Percentiles rank a stretch among this genome's conserved stretches.
These are phyloP conservation scores for Pisolithus orientalis DNA, from an alignment of 768 basidiomycete genomes.

Conservation along the genomic window DNA sequence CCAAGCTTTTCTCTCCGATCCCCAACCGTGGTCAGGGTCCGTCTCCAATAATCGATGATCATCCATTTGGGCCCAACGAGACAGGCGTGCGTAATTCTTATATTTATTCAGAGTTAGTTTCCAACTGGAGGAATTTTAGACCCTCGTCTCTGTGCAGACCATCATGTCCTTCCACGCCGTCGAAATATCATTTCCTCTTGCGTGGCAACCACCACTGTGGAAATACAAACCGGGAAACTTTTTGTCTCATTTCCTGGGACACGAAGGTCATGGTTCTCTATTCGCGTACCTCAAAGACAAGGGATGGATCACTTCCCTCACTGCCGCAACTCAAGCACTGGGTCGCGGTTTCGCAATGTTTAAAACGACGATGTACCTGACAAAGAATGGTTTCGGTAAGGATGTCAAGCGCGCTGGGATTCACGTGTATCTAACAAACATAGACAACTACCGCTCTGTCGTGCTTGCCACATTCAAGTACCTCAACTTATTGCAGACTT, in stretches of 20 bases:
- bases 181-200: conserved; percentile 77
- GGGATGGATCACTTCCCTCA: conserved; percentile 78
- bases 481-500: conserved; percentile 58
- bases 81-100: conserved; percentile 51
- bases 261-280: conserved; percentile 90
- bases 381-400: conserved; percentile 81
- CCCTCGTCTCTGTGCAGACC: conserved; percentile 80
- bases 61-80: conserved; percentile 69
- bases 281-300: conserved; percentile 85
- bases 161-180: conserved; percentile 82
- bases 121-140: conserved; percentile 35
- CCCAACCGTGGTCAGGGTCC: conserved; percentile 54
- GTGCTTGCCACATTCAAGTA: conserved; percentile 74
- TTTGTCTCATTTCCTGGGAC: conserved; percentile 78
- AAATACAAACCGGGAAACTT: conserved; percentile 72
- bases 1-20: conserved; percentile 66
- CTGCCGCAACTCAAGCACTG: conserved; percentile 60
- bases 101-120: conserved; percentile 6
- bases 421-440: background rate
- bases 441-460: conserved; percentile 73
- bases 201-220: conserved; percentile 68
- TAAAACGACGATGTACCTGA: conserved; percentile 76
- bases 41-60: conserved; percentile 60
- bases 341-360: conserved; percentile 87
- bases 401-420: background rate